Conservation (phyloP, 2,329 filamentous ascomycete species). For the Cladosporium colombiae region DNA sequence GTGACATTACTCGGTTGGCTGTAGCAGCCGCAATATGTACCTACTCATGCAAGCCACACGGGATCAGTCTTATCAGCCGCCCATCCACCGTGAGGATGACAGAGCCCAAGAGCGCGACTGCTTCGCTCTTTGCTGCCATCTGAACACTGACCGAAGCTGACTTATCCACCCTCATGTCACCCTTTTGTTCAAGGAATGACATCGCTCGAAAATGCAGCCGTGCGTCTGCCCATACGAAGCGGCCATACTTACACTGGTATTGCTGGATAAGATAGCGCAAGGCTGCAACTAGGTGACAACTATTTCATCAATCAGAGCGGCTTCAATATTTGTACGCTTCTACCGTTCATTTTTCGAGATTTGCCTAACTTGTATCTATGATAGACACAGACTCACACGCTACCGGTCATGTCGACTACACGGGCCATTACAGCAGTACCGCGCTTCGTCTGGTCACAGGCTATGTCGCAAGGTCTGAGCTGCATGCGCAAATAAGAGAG, state of each 20-base stretch:
- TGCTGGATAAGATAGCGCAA: neutral
- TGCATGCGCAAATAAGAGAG: neutral
- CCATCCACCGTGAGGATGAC: neutral
- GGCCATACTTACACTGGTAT: neutral
- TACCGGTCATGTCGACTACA: neutral
- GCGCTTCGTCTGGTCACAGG: neutral
- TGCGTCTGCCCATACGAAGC: neutral
- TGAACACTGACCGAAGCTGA: neutral
- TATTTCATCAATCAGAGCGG: neutral
- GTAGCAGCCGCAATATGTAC: neutral
- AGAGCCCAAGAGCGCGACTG: neutral
- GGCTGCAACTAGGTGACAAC: neutral
- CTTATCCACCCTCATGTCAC: neutral
- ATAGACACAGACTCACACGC: neutral
- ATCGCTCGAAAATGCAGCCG: neutral
- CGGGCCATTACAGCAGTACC: constrained; percentile 2
- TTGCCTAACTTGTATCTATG: neutral
- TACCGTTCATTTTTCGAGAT: neutral
- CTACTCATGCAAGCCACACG: neutral
- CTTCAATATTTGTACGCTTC: neutral
- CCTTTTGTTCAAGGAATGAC: neutral
- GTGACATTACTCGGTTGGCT: neutral
- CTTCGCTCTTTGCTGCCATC: no score
- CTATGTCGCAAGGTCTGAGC: neutral
- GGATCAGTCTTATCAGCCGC: neutral